phyloP scores from a whole-genome alignment of 805 yeast species.

The Debaryomyces castellii region DNA sequence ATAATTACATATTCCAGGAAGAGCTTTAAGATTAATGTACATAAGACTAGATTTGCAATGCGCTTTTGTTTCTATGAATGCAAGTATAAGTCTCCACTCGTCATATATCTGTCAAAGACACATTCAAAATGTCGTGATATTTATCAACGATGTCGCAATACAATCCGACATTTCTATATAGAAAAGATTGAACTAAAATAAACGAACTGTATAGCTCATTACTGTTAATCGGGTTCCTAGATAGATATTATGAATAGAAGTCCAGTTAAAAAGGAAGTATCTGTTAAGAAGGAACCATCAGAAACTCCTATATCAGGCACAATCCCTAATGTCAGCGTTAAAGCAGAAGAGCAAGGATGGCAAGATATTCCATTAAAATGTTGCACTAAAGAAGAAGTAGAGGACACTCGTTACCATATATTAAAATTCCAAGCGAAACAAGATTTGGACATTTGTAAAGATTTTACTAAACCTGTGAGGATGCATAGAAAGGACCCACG shows the following conservation, averaged over 20 bases:
- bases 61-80: too few relatives aligned
- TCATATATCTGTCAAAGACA: slow-evolving; percentile 26
- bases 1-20: too few relatives aligned
- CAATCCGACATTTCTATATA: neutral
- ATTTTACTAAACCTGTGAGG: slow-evolving; percentile 80
- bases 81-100: too few relatives aligned
- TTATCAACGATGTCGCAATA: neutral
- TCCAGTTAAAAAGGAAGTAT: slow-evolving; percentile 27
- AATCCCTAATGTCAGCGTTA: slow-evolving; percentile 2
- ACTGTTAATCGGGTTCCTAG: neutral
- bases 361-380: slow-evolving; percentile 65
- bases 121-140: slow-evolving; percentile 15
- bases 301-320: slow-evolving; percentile 1
- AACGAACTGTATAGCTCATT: neutral
- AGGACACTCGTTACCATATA: slow-evolving; percentile 74
- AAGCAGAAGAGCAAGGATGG: slow-evolving; percentile 32
- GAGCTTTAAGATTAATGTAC: too few relatives aligned
- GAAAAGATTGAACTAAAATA: neutral
- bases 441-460: slow-evolving; percentile 66
- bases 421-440: slow-evolving; percentile 75
- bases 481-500: slow-evolving; percentile 93
- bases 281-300: slow-evolving; percentile 22
- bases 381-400: slow-evolving; percentile 68
- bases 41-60: too few relatives aligned
- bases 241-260: slow-evolving; percentile 22